Percentiles rank a stretch among this genome's conserved stretches.
Conservation (phyloP, 2,329 filamentous ascomycete species). For the Lachnum nothofagi region DNA sequence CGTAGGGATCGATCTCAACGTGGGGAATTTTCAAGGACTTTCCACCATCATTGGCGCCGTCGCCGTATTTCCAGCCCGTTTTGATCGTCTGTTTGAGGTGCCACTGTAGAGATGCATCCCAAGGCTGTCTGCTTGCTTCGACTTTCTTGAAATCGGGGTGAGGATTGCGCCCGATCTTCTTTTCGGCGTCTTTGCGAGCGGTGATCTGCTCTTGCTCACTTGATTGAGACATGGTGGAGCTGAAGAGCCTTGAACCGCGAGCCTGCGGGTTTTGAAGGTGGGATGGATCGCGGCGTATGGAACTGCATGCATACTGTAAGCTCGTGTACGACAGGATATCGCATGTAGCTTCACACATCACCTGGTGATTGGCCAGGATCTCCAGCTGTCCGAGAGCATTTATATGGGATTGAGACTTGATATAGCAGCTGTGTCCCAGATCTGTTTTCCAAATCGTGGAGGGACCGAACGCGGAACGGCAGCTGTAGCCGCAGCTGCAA, state of each 20-base stretch:
- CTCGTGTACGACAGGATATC: too few relatives aligned
- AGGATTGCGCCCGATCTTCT: conserved; percentile 52
- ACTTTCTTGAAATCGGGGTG: conserved; percentile 72
- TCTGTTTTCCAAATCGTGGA: too few relatives aligned
- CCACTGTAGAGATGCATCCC: conserved; percentile 45
- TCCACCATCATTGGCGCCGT: conserved; percentile 54
- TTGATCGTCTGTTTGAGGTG: conserved; percentile 58
- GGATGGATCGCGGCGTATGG: too few relatives aligned
- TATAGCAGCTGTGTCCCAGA: too few relatives aligned
- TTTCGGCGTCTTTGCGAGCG: conserved; percentile 29
- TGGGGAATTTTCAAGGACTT: conserved; percentile 51
- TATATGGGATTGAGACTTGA: neutral
- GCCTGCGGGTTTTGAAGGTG: neutral
- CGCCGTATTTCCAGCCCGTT: conserved; percentile 61
- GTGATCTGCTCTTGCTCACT: conserved; percentile 36
- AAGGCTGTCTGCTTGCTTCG: conserved; percentile 61
- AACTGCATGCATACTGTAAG: too few relatives aligned
- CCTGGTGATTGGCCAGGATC: neutral
- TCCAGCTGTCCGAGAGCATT: neutral
- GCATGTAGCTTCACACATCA: too few relatives aligned
- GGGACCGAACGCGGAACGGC: too few relatives aligned
- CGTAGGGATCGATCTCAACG: conserved; percentile 76
- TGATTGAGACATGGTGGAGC: conserved; percentile 20
- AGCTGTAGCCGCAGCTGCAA: too few relatives aligned
- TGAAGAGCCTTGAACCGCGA: conserved; percentile 1